Base-by-base conservation (phyloP, 441 rosid species). In the Macaranga tanarius region DNA sequence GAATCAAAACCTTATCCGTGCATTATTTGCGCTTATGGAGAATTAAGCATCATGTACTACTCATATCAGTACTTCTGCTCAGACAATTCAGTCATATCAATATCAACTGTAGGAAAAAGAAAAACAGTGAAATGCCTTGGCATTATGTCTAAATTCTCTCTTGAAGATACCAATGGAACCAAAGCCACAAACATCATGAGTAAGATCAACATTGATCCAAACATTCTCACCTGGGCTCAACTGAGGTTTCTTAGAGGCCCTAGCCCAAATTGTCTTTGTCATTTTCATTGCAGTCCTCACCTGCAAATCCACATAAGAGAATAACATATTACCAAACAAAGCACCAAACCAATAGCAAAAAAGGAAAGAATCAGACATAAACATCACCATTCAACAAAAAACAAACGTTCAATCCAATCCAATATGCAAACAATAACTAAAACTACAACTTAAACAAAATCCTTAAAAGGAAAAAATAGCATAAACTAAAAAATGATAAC, bases 161-260 rank as follows among this genome's bases (percentile, higher is more conserved):
- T 90, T 90, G 84, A 95, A 92, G 73, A 92, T 91, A 59, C 92
- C 98, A 63, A 95, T 79, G 70, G 97, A 90, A 79, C 97, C 98
- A 15, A 96, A 97, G 60, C 99, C 99, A 72, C 95, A 91, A 42
- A 95, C 93, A 86, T 92, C 99, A 78, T 95, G 97, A 54, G 98
- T 95, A 60, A 87, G 71, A 86, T 95, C 97, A 73, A 95, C 91
- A 52, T 91, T 85, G 61, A 91, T 97, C 99, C 98, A 95, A 56
- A 88, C 89, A 76, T 95, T 95, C 72, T 95, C 99, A 58, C 99
- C 99, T 16, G 99, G 97, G 26, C 76, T 79, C 81, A 91, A 81
- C 56, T 80, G 86, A 8, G 92, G 63, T 78, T 88, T 91, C 85
- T 89, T 92, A n/a, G 95, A 77, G 4, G 98, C 95, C 79, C 79